Base-by-base conservation (phyloP, 2,329 filamentous ascomycete genomes). In the Trichoderma endophyticum region DNA sequence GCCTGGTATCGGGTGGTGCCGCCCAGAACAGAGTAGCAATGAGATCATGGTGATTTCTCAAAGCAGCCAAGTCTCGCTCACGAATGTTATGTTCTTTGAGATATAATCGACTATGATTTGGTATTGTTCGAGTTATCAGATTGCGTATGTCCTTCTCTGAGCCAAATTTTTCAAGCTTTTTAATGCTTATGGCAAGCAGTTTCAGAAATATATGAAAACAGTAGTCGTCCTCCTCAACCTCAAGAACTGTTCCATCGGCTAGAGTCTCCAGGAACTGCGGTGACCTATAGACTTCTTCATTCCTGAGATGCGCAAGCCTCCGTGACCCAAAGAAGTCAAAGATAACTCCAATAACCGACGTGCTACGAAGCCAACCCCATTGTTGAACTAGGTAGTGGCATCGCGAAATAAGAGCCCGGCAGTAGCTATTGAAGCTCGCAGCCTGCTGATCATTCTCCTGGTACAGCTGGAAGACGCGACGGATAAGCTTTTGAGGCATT, bases 141-240 rank as follows among this genome's bases (percentile, higher is more conserved):
- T 91, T 92, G 24, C 84, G 83, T 71, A 91, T 85, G 61, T 90
- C 87, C 54, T 90, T 92, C 12, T 79, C 77, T 12, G 86, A 82
- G 3, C 82, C 84, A n/a, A 81, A 78, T 5, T 83, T 80, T 36
- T 81, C 82, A 51, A 91, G 81, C 59, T 84, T 84, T 60, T 83
- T 83, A 57, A 92, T 88, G 43, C 86, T 85, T 63, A 90, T 75
- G 1, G 86, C 90, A 43, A 92, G 79, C 18, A 91, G 84, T 77
- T 92, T 92, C 65, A 92, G 82, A 67, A 92, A 90, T 26, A 92
- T 86, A 76, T 92, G 90, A 75, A 92, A 92, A 76, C 89, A 91
- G 24, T 84, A 84, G 76, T 92, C 90, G 56, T 86, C 84, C 1
- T 84, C 80, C 21, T 87, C 83, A 15, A 90, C 79, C 1, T 80